Evolutionary conservation across 1,284 basidiomycete species (phyloP).

Genomic region (Apiotrichum sp.): DNA sequence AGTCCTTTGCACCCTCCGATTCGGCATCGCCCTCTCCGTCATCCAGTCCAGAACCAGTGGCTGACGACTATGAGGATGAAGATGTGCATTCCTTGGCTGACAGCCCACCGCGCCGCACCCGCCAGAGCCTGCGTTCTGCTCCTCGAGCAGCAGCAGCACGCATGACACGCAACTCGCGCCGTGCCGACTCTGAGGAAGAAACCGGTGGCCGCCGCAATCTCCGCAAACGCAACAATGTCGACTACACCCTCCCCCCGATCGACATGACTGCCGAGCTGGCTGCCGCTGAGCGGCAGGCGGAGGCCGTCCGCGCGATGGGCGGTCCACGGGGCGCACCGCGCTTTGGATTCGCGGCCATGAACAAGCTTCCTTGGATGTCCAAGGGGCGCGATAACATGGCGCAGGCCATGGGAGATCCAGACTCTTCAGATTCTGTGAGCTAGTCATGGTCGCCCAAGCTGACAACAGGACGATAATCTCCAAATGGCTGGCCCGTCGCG

Average conservation of each 20-base stretch:
- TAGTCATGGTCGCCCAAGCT: background rate
- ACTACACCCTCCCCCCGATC: slow-evolving; percentile 44
- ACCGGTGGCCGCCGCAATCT: slow-evolving; percentile 32
- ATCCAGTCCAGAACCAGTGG: slow-evolving; percentile 18
- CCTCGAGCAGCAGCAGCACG: slow-evolving; percentile 2
- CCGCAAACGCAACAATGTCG: slow-evolving; percentile 38
- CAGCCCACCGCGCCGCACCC: slow-evolving; percentile 5
- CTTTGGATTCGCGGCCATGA: background rate
- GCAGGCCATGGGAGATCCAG: slow-evolving; percentile 41
- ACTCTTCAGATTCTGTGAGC: slow-evolving; percentile 40
- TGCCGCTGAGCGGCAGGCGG: slow-evolving; percentile 12
- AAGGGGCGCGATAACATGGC: slow-evolving; percentile 29
- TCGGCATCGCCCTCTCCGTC: slow-evolving; percentile 18
- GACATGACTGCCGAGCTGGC: slow-evolving; percentile 34
- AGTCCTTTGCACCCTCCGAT: slow-evolving; percentile 28
- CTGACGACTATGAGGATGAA: slow-evolving; percentile 33
- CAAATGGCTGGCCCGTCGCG: slow-evolving; percentile 2
- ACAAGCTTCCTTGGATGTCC: slow-evolving; percentile 28
- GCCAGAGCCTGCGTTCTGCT: background rate
- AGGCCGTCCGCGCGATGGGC: slow-evolving; percentile 23
- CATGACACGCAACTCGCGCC: slow-evolving; percentile 16
- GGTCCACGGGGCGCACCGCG: slow-evolving; percentile 5
- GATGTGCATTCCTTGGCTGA: slow-evolving; percentile 1
- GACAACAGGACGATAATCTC: slow-evolving; percentile 5
- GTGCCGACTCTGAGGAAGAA: slow-evolving; percentile 28